Percentiles rank a stretch among this genome's conserved stretches.
Conservation (phyloP, 441 rosid genomes). For the Aquilaria agallochum region DNA sequence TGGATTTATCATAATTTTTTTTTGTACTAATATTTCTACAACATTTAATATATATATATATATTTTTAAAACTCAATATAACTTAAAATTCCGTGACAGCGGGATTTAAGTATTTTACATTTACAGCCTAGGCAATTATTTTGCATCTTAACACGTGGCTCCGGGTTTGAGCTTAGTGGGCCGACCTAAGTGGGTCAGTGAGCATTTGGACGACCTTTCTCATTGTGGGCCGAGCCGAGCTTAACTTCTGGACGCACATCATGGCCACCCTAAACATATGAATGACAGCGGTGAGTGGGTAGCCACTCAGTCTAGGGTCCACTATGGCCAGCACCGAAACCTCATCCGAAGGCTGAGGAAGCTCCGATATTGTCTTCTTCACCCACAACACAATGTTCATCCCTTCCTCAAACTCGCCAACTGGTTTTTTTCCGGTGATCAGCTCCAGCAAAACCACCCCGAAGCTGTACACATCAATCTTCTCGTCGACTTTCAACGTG, state of each 20-base stretch:
- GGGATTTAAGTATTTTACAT: too few relatives aligned
- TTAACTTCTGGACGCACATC: conserved; percentile 74
- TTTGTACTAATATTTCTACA: too few relatives aligned
- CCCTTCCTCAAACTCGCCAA: conserved; percentile 90
- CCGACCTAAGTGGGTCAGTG: conserved; percentile 45
- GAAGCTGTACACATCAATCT: conserved; percentile 91
- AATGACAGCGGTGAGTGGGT: conserved; percentile 42
- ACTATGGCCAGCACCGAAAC: conserved; percentile 55
- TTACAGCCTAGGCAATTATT: too few relatives aligned
- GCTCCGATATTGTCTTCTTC: conserved; percentile 52
- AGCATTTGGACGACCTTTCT: conserved; percentile 89
- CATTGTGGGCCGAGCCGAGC: conserved; percentile 73
- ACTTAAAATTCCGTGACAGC: too few relatives aligned
- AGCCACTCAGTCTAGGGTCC: conserved; percentile 65
- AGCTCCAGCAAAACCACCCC: conserved; percentile 86
- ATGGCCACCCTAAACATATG: conserved; percentile 72
- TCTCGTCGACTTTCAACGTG: conserved; percentile 85
- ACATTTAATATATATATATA: too few relatives aligned
- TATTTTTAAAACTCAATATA: too few relatives aligned
- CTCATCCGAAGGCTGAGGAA: conserved; percentile 60
- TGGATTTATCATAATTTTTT: too few relatives aligned
- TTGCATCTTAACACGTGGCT: too few relatives aligned
- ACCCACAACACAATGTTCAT: conserved; percentile 96
- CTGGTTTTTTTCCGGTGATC: conserved; percentile 76
- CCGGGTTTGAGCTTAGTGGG: neutral